These are phyloP conservation scores for Trichoderma simmonsii DNA, from an alignment of 2,329 filamentous ascomycete species.

Conservation along the genomic window DNA sequence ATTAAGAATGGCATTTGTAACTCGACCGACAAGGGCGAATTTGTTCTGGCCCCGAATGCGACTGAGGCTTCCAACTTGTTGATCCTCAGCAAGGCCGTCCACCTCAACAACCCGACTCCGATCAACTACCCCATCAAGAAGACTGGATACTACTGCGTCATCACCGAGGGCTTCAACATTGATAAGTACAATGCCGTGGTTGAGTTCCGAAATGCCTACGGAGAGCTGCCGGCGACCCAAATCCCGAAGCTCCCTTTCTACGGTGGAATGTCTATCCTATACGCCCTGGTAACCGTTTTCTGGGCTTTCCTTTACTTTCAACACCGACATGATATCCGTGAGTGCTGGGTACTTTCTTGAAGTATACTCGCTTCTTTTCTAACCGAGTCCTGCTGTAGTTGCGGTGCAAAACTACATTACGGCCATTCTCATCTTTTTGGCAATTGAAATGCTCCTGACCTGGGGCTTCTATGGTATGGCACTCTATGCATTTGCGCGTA, in stretches of 20 bases:
- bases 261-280: conserved; percentile 87
- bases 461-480: conserved; percentile 87
- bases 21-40: conserved; percentile 74
- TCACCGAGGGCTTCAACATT: conserved; percentile 67
- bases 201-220: conserved; percentile 93
- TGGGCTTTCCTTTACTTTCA: conserved; percentile 97
- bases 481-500: not conserved
- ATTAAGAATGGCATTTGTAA: conserved; percentile 71
- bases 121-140: conserved; percentile 83
- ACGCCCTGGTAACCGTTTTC: conserved; percentile 76
- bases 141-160: conserved; percentile 95
- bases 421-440: conserved; percentile 88
- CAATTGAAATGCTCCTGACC: conserved; percentile 95
- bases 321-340: conserved; percentile 85
- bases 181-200: conserved; percentile 75
- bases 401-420: conserved; percentile 99
- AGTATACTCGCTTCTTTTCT: not conserved
- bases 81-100: conserved; percentile 76
- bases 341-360: conserved; percentile 29
- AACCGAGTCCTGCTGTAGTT: conserved; percentile 47
- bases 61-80: conserved; percentile 66
- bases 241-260: conserved; percentile 98
- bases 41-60: conserved; percentile 75
- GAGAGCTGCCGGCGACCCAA: conserved; percentile 90
- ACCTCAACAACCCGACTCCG: conserved; percentile 70